phyloP scores from a whole-genome alignment of 2,329 filamentous ascomycete species.

The Teratosphaeria destructans region DNA sequence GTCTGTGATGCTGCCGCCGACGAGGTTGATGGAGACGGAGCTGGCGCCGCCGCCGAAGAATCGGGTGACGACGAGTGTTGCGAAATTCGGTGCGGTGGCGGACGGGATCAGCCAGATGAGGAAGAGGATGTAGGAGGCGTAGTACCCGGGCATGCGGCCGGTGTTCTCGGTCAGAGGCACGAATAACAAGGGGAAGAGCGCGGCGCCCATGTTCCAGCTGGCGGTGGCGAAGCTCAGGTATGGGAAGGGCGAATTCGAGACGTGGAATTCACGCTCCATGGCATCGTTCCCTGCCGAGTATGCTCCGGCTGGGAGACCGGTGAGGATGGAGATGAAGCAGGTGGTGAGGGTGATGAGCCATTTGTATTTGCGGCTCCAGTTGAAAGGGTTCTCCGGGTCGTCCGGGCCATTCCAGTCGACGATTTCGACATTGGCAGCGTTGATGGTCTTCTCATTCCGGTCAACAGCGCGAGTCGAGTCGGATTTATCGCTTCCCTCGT shows the following conservation, averaged over 20 bases:
- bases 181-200: conserved; percentile 19
- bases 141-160: conserved; percentile 20
- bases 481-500: not conserved
- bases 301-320: conserved; percentile 20
- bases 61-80: conserved; percentile 17
- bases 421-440: conserved; percentile 31
- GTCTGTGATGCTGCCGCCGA: conserved; percentile 21
- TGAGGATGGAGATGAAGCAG: conserved; percentile 18
- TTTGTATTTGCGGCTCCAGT: conserved; percentile 20
- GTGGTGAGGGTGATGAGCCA: conserved; percentile 17
- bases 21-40: conserved; percentile 19
- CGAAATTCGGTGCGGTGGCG: conserved; percentile 18
- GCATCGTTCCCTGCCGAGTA: conserved; percentile 16
- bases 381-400: conserved; percentile 46
- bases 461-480: not conserved
- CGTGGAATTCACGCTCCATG: conserved; percentile 16
- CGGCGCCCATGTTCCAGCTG: conserved; percentile 25
- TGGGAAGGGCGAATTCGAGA: conserved; percentile 19
- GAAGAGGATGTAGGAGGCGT: conserved; percentile 20
- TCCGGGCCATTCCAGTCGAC: conserved; percentile 51
- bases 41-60: conserved; percentile 23
- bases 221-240: conserved; percentile 21
- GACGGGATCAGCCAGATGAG: conserved; percentile 20
- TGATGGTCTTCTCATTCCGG: not conserved
- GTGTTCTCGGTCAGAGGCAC: conserved; percentile 23